Base-by-base conservation (phyloP, 208 protist genomes). In the Balamuthia mandrillaris region DNA sequence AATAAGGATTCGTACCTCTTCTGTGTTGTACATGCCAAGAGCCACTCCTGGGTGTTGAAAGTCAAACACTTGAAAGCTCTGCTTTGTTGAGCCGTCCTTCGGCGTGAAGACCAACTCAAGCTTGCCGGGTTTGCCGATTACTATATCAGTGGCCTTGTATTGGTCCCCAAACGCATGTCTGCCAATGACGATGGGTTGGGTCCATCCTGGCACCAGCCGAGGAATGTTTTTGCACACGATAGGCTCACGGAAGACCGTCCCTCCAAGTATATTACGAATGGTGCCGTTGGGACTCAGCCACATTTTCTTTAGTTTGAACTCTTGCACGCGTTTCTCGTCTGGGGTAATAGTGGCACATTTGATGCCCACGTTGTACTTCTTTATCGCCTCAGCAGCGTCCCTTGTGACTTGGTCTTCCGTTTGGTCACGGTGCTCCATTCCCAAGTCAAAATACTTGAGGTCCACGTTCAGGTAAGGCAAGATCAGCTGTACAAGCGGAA, bases 321-420 rank as follows among this genome's bases (percentile, higher is more conserved):
- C 96, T 88, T 74, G 0, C 1, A 99, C 97, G 61, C 97, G 94
- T 2, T 91, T 95, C 92, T 98, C 97, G 78, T 98, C 97, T 51
- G 97, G 97, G 39, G 97, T 99, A 90, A 99, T 99, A 49, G 97
- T 99, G 52, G 97, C 97, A 82, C 97, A 99, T 91, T 99, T 99
- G 88, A 99, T 98, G 79, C 97, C 97, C 6, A 99, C 97, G 87
- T 98, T 97, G 90, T 94, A 93, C 68, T 91, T 86, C 87, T 95
- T 91, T 70, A 99, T 96, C 14, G 97, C 97, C 66, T 98, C 47
- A n/a, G 88, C 89, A 45, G 84, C 85, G 35, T 93, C 91, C 24
- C 90, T 35, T 12, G 91, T 93, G 31, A 93, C 88, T 79, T 92
- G 54, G 52, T 92, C 91, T 47, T 92, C 77, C 12, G 91, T 93